A percentile compares a stretch with the other conserved stretches of the same genome.
Evolutionary conservation across 345 rosid genomes (phyloP).

Genomic region (Boechera stricta): DNA sequence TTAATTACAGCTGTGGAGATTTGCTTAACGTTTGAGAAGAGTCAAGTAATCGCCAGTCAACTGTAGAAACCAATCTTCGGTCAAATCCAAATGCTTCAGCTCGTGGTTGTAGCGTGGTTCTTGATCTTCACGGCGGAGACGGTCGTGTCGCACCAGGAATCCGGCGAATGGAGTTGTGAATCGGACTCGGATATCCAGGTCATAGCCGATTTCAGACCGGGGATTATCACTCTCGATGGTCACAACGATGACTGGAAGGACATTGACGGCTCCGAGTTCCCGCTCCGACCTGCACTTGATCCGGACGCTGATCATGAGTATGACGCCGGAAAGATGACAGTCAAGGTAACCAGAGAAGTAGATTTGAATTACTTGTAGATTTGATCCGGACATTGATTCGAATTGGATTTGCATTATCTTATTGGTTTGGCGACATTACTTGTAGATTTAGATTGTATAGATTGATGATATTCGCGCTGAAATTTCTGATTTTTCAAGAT

Average conservation of each 20-base stretch:
- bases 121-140: conserved; percentile 36
- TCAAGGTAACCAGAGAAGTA: too few relatives aligned
- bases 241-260: conserved; percentile 84
- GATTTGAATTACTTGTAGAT: too few relatives aligned
- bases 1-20: conserved; percentile 32
- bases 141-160: conserved; percentile 75
- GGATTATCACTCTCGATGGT: conserved; percentile 84
- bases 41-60: conserved; percentile 34
- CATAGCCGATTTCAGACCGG: conserved; percentile 73
- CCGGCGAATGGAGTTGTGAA: conserved; percentile 91
- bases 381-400: too few relatives aligned
- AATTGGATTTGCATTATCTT: conserved; percentile 17
- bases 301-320: conserved; percentile 85
- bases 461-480: conserved; percentile 2
- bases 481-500: conserved; percentile 20
- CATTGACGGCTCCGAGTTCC: conserved; percentile 75
- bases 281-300: conserved; percentile 91
- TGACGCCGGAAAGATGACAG: conserved; percentile 73
- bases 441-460: neutral
- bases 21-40: conserved; percentile 45
- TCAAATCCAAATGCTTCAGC: conserved; percentile 44
- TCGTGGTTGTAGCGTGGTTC: conserved; percentile 36
- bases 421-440: conserved; percentile 5
- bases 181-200: conserved; percentile 63
- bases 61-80: neutral